A percentile compares a stretch with the other conserved stretches of the same genome.
Conservation (phyloP, 192 early-diverging fungal genomes). For the Backusella australiensis region DNA sequence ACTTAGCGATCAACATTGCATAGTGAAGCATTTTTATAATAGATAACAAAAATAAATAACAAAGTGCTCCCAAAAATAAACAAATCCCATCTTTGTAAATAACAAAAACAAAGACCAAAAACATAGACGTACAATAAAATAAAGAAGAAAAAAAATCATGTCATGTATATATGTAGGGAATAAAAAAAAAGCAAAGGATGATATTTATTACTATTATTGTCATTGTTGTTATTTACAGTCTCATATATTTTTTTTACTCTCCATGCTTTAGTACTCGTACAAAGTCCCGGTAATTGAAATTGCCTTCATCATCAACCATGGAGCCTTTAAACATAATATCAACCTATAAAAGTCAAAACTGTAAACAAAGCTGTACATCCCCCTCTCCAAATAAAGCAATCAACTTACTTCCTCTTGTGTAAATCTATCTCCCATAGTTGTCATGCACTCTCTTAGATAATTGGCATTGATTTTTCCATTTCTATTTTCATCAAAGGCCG, state of each 20-base stretch:
- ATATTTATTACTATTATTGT: too few species aligned
- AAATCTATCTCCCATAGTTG: slow-evolving; percentile 92
- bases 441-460: slow-evolving; percentile 83
- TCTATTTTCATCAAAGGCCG: slow-evolving; percentile 85
- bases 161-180: too few species aligned
- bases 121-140: background rate
- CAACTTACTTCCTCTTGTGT: slow-evolving; percentile 78
- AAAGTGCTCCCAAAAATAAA: background rate
- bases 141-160: background rate
- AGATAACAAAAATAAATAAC: background rate
- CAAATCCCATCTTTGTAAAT: background rate
- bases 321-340: slow-evolving; percentile 94
- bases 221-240: background rate
- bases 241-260: slow-evolving; percentile 45
- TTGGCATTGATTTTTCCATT: slow-evolving; percentile 81
- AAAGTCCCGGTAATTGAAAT: slow-evolving; percentile 93
- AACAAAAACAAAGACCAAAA: background rate
- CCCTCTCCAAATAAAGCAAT: background rate
- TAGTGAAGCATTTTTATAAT: background rate
- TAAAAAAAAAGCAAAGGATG: too few species aligned
- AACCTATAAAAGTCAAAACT: slow-evolving; percentile 45
- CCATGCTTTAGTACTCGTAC: slow-evolving; percentile 92
- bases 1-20: background rate
- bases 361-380: background rate
- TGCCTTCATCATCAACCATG: slow-evolving; percentile 67